Evolutionary conservation across 352 stramenopile genomes (phyloP), one percentile per base, ranked within the genome.

Genomic region (Paralagenidium karlingii): DNA sequence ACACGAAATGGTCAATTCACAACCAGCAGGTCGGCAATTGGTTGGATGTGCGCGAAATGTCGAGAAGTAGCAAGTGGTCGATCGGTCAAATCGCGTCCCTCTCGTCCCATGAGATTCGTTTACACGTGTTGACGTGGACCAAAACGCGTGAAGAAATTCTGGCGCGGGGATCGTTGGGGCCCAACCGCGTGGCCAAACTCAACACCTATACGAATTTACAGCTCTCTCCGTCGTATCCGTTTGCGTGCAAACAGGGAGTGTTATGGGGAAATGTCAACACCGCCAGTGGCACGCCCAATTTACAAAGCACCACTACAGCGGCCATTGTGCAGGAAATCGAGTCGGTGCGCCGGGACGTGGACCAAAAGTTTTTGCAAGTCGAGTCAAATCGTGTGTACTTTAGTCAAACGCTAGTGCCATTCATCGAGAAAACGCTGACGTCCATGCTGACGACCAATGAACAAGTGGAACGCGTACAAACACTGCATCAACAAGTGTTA

Each of bases 41-140:
- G 79, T 68, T 93, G 29, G 79, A 93, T 26, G 62, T 93, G 2
- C 71, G 77, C 20, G 79, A 93, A 24, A 20, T 79, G 34, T 78
- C 66, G 34, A n/a, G n/a, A n/a, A 77, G 69, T 20, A 81, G 74
- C 32, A 75, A 77, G 27, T 93, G 79, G 79, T 62, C 53, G 30
- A 62, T 89, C 16, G 76, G 53, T 8, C 76, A 89, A 53, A 82
- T 93, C 41, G 44, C 86, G 37, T 51, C 65, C 16, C 58, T 82
- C 10, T 71, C 67, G 25, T 34, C 56, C 2, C 63, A 60, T 8
- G 71, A 89, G 51, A 80, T 84, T 40, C 71, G 76, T 36, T 60
- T 90, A 24, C 59, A 80, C 32, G 57, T 90, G 21, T 50, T 62
- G 10, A 79, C 58, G 22, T 90, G 76, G 73, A 53, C 53, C 9